phyloP scores from a whole-genome alignment of 2,329 filamentous ascomycete genomes.

The Diaporthe humulicola region DNA sequence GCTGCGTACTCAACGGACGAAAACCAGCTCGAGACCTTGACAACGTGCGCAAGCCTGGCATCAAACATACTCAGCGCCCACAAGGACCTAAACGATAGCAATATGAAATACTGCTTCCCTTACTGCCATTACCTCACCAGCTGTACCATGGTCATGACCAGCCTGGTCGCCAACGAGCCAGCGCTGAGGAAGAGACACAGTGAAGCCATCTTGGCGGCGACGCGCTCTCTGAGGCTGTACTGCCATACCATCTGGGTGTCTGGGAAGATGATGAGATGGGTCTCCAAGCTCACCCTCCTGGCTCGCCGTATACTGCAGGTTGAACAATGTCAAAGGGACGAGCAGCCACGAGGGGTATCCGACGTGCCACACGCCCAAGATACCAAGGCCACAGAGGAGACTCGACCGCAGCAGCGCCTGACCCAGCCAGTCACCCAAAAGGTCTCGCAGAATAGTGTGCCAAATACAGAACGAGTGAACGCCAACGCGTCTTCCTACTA shows the following conservation, averaged over 20 bases:
- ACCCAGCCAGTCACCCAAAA: neutral
- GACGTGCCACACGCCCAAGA: neutral
- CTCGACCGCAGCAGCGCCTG: neutral
- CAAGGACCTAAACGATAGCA: slow-evolving; percentile 27
- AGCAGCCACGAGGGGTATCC: neutral
- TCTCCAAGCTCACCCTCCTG: slow-evolving; percentile 22
- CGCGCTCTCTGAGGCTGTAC: slow-evolving; percentile 33
- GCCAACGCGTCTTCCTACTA: neutral
- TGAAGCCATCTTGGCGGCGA: slow-evolving; percentile 15
- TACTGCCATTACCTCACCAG: slow-evolving; percentile 37
- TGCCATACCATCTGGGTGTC: slow-evolving; percentile 38
- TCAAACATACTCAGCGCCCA: slow-evolving; percentile 34
- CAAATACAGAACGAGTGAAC: too few relatives aligned
- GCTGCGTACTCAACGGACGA: neutral
- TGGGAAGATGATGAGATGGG: slow-evolving; percentile 38
- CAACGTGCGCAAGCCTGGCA: slow-evolving; percentile 34
- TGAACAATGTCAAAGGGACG: neutral
- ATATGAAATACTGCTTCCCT: slow-evolving; percentile 37
- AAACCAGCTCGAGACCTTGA: slow-evolving; percentile 28
- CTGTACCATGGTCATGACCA: slow-evolving; percentile 35
- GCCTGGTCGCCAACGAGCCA: slow-evolving; percentile 26
- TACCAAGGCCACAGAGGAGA: neutral
- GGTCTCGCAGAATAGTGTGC: neutral
- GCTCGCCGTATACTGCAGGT: slow-evolving; percentile 20
- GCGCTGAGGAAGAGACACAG: slow-evolving; percentile 26